Evolutionary conservation across 2,329 filamentous ascomycete genomes (phyloP), one percentile per base, ranked within the genome.

Genomic region (Penicillium hordei): DNA sequence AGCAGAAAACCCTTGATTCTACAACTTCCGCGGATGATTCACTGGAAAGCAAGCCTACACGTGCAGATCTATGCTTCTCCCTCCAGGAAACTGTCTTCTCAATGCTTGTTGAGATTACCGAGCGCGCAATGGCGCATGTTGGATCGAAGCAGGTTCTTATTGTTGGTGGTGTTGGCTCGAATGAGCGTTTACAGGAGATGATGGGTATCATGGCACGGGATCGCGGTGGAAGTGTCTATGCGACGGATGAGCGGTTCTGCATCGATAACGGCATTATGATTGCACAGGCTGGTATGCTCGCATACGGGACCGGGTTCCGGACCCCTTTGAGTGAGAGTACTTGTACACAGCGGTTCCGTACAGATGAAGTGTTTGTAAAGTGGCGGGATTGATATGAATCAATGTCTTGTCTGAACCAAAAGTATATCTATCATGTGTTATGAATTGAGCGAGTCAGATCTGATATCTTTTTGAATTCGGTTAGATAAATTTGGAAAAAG

Each of bases 221-320:
- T 74, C 81, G 94, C 38, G 91, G 92, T 52, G 94, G 94, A 4
- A 93, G 86, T 68, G 91, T 97, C 4, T 97, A 90, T 77, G 93
- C 94, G 25, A 97, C 93, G 0, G 94, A 99, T 73, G 94, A 99
- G 80, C 83, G 94, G 45, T 99, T 96, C 74, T 99, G 94, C 74
- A 99, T 99, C 67, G 94, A 99, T 76, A 99, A 99, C 69, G 94
- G 94, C 48, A 97, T 99, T 72, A 99, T 99, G 94, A 99, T 99
- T 78, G 94, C 94, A 1, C 93, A 99, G 75, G 94, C 94, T 2
- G 94, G 94, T 2, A 76, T 99, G 67, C 74, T 97, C 68, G 93
- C 93, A 1, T 94, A 89, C 72, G 82, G 87, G 74, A 93, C 87
- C 17, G 93, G 93, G 1, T 92, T 91, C 70, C 82, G 78, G 59